Base-by-base conservation (phyloP, 176 grass and related monocot species). In the Cymbopogon citratus region DNA sequence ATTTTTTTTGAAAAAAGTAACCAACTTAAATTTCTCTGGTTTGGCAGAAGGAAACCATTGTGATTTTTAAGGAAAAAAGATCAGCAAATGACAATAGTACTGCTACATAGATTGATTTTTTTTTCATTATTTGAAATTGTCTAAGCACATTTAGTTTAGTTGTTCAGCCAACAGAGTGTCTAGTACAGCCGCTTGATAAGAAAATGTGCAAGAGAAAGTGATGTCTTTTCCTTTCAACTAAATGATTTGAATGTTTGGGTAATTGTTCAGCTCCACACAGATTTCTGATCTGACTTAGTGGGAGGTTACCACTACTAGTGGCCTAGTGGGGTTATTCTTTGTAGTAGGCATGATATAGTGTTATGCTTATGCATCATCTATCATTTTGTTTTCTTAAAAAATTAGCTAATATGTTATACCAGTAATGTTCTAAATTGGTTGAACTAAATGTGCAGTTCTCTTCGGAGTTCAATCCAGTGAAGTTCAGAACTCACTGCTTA, bases 361-460 rank as follows among this genome's bases (percentile, higher is more conserved):
- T 69, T 74, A 46, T 74, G 48, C n/a, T 69, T 74, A 46, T 74
- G 48, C n/a, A 61, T 80, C 11, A 21, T 84, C 19, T 24, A 26
- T 74, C 72, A 39, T 33, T 2, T 80, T 60, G 8, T 24, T 48
- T 13, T 31, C 10, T 79, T 73, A 8, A 10, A 54, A 54, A 11
- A 29, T 15, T 56, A 35, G 2, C 13, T 44, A 35, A 9, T 14
- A 29, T 38, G 41, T 33, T 65, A 25, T 77, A 59, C 46, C 34
- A 63, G 5, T 54, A 74, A 74, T 63, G 40, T 29, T 85, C 78
- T 82, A 59, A 59, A 85, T 59, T 71, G 63, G 25, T 71, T 24
- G 11, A 75, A 7, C 34, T 62, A 73, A 65, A 73, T 21, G 27
- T 77, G 65, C 87, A 89, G 83, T 39, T 66, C 36, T 25, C 25